phyloP scores from a whole-genome alignment of 2,329 filamentous ascomycete species.

The Hawksworthiomyces lignivorus region DNA sequence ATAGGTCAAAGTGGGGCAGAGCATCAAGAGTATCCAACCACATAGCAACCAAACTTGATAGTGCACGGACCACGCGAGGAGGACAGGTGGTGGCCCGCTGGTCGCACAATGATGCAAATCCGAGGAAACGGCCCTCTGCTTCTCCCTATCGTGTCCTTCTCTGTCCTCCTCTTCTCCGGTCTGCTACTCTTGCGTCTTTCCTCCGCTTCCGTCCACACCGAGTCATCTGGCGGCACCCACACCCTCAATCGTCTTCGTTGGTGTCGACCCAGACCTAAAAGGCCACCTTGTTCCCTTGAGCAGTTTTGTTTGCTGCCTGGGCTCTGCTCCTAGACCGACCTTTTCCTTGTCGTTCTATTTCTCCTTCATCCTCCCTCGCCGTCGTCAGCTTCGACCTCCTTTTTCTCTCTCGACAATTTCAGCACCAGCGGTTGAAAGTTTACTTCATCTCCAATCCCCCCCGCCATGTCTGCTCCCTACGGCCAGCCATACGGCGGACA shows the following conservation, averaged over 20 bases:
- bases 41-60: not conserved
- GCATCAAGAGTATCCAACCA: not conserved
- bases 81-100: conserved; percentile 12
- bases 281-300: conserved; percentile 2
- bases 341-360: not conserved
- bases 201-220: not conserved
- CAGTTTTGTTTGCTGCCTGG: conserved; percentile 2
- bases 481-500: conserved; percentile 23
- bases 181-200: conserved; percentile 1
- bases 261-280: not conserved
- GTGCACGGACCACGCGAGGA: conserved; percentile 12
- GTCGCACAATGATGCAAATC: conserved; percentile 12
- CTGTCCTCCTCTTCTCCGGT: not conserved
- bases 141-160: not conserved
- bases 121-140: not conserved
- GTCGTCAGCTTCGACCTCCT: not conserved
- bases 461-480: conserved; percentile 50
- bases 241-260: not conserved
- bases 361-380: not conserved
- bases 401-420: conserved; percentile 1
- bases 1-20: no score
- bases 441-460: conserved; percentile 17
- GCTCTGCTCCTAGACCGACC: not conserved
- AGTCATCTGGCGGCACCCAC: conserved; percentile 3
- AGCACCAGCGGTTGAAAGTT: no score